These are phyloP conservation scores for Gossypium lobatum DNA, from an alignment of 441 rosid genomes.

Conservation along the genomic window DNA sequence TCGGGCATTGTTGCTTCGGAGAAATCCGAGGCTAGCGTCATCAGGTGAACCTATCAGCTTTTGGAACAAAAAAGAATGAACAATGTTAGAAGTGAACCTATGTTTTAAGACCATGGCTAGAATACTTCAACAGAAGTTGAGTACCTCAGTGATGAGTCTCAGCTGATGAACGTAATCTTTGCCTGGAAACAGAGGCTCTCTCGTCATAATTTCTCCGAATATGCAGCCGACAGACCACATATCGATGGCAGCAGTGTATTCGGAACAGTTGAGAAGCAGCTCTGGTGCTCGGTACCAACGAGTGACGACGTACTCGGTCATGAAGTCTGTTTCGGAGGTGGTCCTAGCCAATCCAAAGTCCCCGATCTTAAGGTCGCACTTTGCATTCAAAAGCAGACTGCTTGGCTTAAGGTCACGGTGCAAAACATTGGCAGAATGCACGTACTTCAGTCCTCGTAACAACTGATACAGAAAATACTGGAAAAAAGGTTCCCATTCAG, in stretches of 20 bases:
- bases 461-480: constrained; percentile 70
- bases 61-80: constrained; percentile 13
- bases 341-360: constrained; percentile 75
- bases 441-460: constrained; percentile 63
- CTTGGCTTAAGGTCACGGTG: constrained; percentile 77
- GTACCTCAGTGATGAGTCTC: constrained; percentile 59
- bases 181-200: constrained; percentile 66
- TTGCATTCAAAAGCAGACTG: constrained; percentile 60
- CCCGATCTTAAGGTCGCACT: constrained; percentile 64
- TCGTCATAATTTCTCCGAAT: constrained; percentile 58
- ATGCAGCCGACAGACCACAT: constrained; percentile 78
- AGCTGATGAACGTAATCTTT: constrained; percentile 76
- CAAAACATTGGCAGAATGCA: constrained; percentile 62
- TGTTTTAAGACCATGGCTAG: background rate
- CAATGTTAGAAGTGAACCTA: background rate
- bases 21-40: constrained; percentile 59
- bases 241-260: constrained; percentile 60
- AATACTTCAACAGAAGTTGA: background rate
- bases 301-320: constrained; percentile 65
- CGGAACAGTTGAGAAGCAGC: constrained; percentile 47
- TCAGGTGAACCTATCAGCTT: constrained; percentile 77
- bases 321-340: constrained; percentile 67
- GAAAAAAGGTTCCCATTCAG: constrained; percentile 16
- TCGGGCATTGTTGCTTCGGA: constrained; percentile 63
- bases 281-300: constrained; percentile 55